phyloP scores from a whole-genome alignment of 768 basidiomycete species.

The Floccularia luteovirens region DNA sequence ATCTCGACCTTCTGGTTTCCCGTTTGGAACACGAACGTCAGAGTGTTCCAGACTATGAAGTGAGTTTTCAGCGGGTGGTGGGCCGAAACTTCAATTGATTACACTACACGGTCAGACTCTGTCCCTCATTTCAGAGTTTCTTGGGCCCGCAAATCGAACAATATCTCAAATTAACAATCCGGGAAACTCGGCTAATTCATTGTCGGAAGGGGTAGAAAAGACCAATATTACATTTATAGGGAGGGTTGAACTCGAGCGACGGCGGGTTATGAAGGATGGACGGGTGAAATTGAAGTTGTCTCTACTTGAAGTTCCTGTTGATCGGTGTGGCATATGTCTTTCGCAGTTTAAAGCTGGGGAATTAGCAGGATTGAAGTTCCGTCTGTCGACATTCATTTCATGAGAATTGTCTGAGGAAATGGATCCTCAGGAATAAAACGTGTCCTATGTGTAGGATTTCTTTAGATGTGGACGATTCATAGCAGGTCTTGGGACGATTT shows the following conservation, averaged over 20 bases:
- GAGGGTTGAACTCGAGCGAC: slow-evolving; percentile 47
- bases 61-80: slow-evolving; percentile 28
- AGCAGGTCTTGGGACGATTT: slow-evolving; percentile 6
- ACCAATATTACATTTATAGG: slow-evolving; percentile 29
- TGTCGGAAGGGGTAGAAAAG: neutral
- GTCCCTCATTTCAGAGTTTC: slow-evolving; percentile 49
- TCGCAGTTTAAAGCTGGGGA: slow-evolving; percentile 60
- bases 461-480: slow-evolving; percentile 22
- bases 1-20: slow-evolving; percentile 57
- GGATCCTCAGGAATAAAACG: slow-evolving; percentile 52
- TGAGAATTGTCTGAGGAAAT: slow-evolving; percentile 52
- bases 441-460: slow-evolving; percentile 60
- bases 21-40: slow-evolving; percentile 37
- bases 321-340: slow-evolving; percentile 70
- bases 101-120: slow-evolving; percentile 43
- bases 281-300: slow-evolving; percentile 65
- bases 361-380: slow-evolving; percentile 43
- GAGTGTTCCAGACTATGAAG: slow-evolving; percentile 58
- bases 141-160: slow-evolving; percentile 41
- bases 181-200: neutral
- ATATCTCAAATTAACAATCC: neutral
- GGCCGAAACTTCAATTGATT: slow-evolving; percentile 9
- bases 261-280: slow-evolving; percentile 54
- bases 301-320: slow-evolving; percentile 54
- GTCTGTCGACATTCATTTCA: slow-evolving; percentile 63